phyloP scores from a whole-genome alignment of 169 alveolate species.

The Blepharisma undulans region DNA sequence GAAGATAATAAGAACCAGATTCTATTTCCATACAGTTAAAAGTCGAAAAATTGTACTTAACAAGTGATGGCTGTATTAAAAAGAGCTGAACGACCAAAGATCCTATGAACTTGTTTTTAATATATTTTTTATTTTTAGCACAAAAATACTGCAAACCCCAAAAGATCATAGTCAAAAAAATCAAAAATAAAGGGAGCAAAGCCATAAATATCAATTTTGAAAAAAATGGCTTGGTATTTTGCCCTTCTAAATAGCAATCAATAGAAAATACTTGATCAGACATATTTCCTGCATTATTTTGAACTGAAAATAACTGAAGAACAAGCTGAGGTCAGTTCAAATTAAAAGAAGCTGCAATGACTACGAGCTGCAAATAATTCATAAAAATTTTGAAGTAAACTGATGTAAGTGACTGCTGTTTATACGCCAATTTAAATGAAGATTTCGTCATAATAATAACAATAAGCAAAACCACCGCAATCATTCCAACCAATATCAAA shows the following conservation, averaged over 20 bases:
- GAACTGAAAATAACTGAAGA: not conserved
- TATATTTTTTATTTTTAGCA: not conserved
- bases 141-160: not conserved
- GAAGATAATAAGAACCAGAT: conserved; percentile 18
- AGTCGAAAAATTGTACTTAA: conserved; percentile 41
- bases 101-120: conserved; percentile 7
- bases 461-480: not conserved
- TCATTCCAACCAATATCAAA: not conserved
- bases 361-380: conserved; percentile 19
- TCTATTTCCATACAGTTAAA: conserved; percentile 49
- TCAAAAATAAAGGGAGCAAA: not conserved
- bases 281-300: not conserved
- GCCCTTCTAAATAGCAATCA: conserved; percentile 4
- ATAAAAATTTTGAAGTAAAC: conserved; percentile 27
- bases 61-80: conserved; percentile 55
- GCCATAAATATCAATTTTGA: conserved; percentile 14
- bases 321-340: conserved; percentile 35
- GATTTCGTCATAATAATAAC: not conserved
- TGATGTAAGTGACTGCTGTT: conserved; percentile 4
- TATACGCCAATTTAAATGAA: conserved; percentile 7
- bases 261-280: conserved; percentile 30
- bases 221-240: not conserved
- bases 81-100: conserved; percentile 50
- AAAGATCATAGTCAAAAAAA: not conserved
- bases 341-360: not conserved